A percentile compares a stretch with the other conserved stretches of the same genome.
Evolutionary conservation across 495 filamentous ascomycete genomes (phyloP).

Genomic region (Hypoxylon crocopeplum): DNA sequence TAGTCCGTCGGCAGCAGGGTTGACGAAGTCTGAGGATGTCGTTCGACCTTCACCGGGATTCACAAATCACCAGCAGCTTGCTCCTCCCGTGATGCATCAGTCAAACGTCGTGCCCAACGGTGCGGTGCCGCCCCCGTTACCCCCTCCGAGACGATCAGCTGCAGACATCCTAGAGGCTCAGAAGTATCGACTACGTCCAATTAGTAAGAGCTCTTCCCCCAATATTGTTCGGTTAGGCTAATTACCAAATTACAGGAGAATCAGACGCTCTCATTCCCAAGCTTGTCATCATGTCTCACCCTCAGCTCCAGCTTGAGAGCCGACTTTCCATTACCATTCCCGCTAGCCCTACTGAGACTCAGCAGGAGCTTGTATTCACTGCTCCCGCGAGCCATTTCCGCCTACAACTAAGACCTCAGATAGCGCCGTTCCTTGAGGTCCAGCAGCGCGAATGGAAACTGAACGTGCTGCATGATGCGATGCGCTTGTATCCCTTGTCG

Average conservation of each 20-base stretch:
- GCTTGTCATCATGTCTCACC: constrained; percentile 70
- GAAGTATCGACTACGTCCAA: constrained; percentile 34
- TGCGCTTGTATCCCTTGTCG: constrained; percentile 46
- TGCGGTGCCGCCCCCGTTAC: constrained; percentile 33
- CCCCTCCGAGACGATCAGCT: constrained; percentile 29
- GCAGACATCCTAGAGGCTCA: constrained; percentile 36
- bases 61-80: constrained; percentile 37
- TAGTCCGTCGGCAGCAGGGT: constrained; percentile 48
- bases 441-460: constrained; percentile 67
- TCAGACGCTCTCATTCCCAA: constrained; percentile 69
- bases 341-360: constrained; percentile 64
- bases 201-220: constrained; percentile 19
- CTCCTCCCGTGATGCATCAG: constrained; percentile 33
- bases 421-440: constrained; percentile 59
- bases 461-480: constrained; percentile 63
- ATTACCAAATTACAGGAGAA: constrained; percentile 40
- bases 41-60: constrained; percentile 48
- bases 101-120: constrained; percentile 44
- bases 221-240: constrained; percentile 40
- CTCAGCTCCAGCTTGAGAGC: constrained; percentile 60
- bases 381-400: constrained; percentile 68
- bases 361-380: constrained; percentile 72
- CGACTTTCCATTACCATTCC: constrained; percentile 64
- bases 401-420: constrained; percentile 67
- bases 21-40: constrained; percentile 54